Evolutionary conservation across 345 rosid genomes (phyloP).

Genomic region (Hibiscus tridactylites): DNA sequence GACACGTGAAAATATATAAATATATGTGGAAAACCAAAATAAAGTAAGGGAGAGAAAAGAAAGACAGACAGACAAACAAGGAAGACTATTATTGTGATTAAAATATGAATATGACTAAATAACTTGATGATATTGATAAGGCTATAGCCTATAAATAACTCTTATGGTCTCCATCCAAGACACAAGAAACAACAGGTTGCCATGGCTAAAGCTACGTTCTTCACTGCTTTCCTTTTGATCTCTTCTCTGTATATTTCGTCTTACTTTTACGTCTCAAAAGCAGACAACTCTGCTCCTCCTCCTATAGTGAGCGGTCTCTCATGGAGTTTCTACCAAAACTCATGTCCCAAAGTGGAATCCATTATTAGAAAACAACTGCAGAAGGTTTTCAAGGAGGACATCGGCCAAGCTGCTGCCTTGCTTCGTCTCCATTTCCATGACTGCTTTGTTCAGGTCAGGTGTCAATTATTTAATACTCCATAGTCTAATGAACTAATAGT

Average conservation of each 20-base stretch:
- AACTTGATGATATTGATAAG: neutral
- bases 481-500: too few relatives aligned
- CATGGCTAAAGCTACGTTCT: conserved; percentile 5
- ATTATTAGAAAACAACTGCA: conserved; percentile 44
- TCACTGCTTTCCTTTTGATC: conserved; percentile 13
- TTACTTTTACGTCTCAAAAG: conserved; percentile 10
- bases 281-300: neutral
- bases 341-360: conserved; percentile 62
- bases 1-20: too few relatives aligned
- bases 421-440: conserved; percentile 91
- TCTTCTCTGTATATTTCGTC: conserved; percentile 13
- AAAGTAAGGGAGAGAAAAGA: too few relatives aligned
- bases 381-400: conserved; percentile 55
- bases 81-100: too few relatives aligned
- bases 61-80: too few relatives aligned
- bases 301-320: conserved; percentile 56
- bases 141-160: conserved; percentile 7
- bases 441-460: conserved; percentile 77
- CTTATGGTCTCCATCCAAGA: neutral
- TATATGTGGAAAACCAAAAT: too few relatives aligned
- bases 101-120: too few relatives aligned
- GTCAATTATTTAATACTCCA: neutral
- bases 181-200: neutral
- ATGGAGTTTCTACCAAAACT: conserved; percentile 49
- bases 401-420: conserved; percentile 87